Conservation (phyloP, 345 rosid genomes). For the Diplotaxis tenuifolia region DNA sequence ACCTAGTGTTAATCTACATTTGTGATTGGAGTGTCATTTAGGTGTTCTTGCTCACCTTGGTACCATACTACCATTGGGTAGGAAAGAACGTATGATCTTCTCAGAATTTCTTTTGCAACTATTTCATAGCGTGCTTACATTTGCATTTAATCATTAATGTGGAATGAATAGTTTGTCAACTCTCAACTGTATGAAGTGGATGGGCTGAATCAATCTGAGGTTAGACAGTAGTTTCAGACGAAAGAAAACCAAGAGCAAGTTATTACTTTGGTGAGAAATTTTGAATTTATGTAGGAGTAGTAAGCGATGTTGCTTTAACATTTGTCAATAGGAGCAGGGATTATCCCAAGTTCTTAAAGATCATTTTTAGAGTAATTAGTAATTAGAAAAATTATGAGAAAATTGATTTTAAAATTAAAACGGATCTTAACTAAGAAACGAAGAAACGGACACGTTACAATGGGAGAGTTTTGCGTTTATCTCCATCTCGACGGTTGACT, state of each 20-base stretch:
- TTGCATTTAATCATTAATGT: slow-evolving; percentile 11
- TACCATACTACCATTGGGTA: slow-evolving; percentile 75
- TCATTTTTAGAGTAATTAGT: no score
- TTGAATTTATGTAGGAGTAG: slow-evolving; percentile 68
- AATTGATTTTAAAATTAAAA: no score
- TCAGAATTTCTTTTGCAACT: neutral
- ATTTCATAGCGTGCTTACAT: slow-evolving; percentile 8
- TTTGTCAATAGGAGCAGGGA: neutral
- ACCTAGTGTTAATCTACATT: no score
- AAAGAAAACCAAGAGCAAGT: slow-evolving; percentile 46
- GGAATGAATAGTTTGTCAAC: slow-evolving; percentile 7
- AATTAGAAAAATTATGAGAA: no score
- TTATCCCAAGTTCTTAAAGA: no score
- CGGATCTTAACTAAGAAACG: no score
- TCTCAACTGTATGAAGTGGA: slow-evolving; percentile 80
- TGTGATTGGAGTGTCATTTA: no score
- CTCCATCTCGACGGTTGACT: no score
- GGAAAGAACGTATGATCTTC: slow-evolving; percentile 68
- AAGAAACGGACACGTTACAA: no score
- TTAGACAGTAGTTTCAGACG: slow-evolving; percentile 51
- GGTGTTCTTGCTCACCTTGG: slow-evolving; percentile 69
- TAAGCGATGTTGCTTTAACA: slow-evolving; percentile 40
- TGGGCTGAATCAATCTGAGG: slow-evolving; percentile 65
- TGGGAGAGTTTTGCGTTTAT: no score
- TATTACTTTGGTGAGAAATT: slow-evolving; percentile 60